phyloP scores from a whole-genome alignment of 148 eudicot genomes.

The Polygonum maritimum region DNA sequence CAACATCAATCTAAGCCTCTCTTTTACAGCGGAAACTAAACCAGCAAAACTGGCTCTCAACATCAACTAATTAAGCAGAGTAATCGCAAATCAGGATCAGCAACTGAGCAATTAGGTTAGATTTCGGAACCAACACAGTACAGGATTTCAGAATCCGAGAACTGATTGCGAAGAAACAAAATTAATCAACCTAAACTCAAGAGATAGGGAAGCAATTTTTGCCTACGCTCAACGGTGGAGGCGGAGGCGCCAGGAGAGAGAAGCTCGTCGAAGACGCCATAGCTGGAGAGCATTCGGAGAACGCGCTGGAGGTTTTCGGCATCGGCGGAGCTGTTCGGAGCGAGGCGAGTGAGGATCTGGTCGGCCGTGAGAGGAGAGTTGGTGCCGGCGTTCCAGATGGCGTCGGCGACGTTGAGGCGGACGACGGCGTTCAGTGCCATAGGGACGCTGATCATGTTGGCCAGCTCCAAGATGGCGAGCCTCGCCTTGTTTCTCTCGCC shows the following conservation, averaged over 20 bases:
- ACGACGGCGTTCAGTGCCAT: constrained; percentile 49
- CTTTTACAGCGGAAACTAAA: not conserved
- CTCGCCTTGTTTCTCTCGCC: constrained; percentile 30
- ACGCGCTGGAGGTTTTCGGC: constrained; percentile 41
- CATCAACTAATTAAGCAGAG: not conserved
- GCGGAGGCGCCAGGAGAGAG: not conserved
- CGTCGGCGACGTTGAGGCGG: constrained; percentile 37
- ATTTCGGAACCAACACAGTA: not conserved
- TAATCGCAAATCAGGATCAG: not conserved
- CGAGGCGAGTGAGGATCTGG: constrained; percentile 22
- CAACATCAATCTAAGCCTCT: not conserved
- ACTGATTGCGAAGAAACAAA: not conserved
- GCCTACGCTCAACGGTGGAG: not conserved
- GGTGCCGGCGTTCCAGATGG: constrained; percentile 34
- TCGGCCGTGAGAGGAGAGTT: constrained; percentile 36
- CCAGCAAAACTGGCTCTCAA: not conserved
- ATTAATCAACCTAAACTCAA: not conserved
- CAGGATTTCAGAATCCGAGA: not conserved
- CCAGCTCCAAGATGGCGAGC: constrained; percentile 34
- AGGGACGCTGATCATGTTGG: constrained; percentile 56
- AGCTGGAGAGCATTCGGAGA: constrained; percentile 39
- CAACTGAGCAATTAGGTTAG: not conserved
- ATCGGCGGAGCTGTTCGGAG: constrained; percentile 23
- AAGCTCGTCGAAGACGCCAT: constrained; percentile 39
- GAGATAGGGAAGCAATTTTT: not conserved